Conservation (phyloP, 2,329 filamentous ascomycete species). For the Penicillium sp. region DNA sequence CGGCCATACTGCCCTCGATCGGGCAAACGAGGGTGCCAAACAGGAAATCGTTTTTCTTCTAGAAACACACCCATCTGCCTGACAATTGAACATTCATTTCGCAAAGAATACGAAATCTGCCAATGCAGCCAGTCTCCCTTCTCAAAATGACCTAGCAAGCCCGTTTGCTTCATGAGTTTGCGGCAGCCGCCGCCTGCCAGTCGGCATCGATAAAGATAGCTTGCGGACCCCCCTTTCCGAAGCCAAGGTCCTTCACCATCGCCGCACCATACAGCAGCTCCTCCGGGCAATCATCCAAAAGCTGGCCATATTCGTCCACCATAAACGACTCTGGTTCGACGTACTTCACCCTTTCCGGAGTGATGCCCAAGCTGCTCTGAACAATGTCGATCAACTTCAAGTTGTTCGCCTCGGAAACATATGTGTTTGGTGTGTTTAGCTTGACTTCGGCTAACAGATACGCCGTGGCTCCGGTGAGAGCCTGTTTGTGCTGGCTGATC, state of each 20-base stretch:
- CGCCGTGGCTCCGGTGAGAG: not conserved
- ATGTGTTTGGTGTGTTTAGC: not conserved
- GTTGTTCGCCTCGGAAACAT: not conserved
- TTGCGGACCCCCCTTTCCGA: not conserved
- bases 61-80: too few species aligned
- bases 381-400: not conserved
- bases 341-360: not conserved
- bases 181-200: not conserved
- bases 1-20: constrained; percentile 20
- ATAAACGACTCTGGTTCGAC: not conserved
- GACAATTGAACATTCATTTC: too few species aligned
- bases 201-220: not conserved
- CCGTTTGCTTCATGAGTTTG: not conserved
- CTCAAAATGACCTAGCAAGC: too few species aligned
- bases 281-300: not conserved
- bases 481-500: not conserved
- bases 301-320: not conserved
- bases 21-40: not conserved
- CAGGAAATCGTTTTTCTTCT: not conserved
- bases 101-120: too few species aligned
- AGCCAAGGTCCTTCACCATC: not conserved
- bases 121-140: too few species aligned
- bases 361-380: not conserved
- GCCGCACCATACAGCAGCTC: not conserved
- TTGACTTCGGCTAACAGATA: not conserved